These are phyloP conservation scores for Solanum ossicruentum DNA, from an alignment of 257 asterid genomes.

Conservation along the genomic window DNA sequence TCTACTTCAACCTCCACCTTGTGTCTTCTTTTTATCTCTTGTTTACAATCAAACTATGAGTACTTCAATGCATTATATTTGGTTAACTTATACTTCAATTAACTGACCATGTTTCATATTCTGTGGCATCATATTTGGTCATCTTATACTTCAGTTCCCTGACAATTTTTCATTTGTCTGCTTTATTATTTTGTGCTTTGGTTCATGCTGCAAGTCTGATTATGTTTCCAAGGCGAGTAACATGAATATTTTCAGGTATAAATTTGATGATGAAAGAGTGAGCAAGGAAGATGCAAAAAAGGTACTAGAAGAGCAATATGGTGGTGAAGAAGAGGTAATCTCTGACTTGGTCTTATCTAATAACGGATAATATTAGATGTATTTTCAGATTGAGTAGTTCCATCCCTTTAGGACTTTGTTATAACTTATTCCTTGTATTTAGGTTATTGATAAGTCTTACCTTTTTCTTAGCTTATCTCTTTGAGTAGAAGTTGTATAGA, in stretches of 20 bases:
- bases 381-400: too few relatives aligned
- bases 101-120: background rate
- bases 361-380: too few relatives aligned
- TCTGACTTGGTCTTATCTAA: background rate
- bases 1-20: background rate
- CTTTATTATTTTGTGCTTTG: background rate
- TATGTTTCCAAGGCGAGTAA: constrained; percentile 4
- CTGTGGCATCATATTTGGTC: background rate
- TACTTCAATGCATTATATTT: background rate
- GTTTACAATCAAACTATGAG: background rate
- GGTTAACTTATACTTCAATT: background rate
- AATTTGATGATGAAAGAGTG: constrained; percentile 96
- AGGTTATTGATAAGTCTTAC: too few relatives aligned
- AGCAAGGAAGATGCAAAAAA: constrained; percentile 89
- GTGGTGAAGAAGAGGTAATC: constrained; percentile 92
- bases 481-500: too few relatives aligned
- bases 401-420: too few relatives aligned
- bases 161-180: background rate
- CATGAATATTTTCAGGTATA: constrained; percentile 40
- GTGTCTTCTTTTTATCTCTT: background rate
- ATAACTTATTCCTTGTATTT: too few relatives aligned
- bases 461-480: too few relatives aligned
- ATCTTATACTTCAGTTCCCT: background rate
- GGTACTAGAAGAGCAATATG: constrained; percentile 92
- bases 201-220: background rate